phyloP scores from a whole-genome alignment of 495 filamentous ascomycete species.

The Xylaria palmicola region DNA sequence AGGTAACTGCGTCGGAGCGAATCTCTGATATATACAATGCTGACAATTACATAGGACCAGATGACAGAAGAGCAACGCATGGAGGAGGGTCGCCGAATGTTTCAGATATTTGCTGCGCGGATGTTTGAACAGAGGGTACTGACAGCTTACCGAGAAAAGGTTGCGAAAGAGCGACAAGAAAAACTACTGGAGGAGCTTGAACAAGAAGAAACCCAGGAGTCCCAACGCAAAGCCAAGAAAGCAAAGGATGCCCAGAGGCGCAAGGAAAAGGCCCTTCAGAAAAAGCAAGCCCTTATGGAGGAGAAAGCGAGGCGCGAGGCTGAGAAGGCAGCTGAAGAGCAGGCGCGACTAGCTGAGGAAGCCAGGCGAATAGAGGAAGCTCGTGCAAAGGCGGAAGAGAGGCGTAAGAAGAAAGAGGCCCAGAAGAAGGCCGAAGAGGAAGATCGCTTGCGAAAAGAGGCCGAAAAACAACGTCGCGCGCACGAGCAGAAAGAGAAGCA shows the following conservation, averaged over 20 bases:
- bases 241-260: conserved; percentile 89
- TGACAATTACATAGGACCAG: conserved; percentile 64
- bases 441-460: conserved; percentile 75
- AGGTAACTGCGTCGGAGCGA: conserved; percentile 54
- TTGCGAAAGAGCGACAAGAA: conserved; percentile 85
- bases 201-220: conserved; percentile 72
- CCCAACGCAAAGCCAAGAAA: conserved; percentile 85
- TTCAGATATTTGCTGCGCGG: conserved; percentile 97
- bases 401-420: conserved; percentile 87
- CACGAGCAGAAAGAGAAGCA: conserved; percentile 84
- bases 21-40: conserved; percentile 1
- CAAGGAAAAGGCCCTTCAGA: conserved; percentile 82
- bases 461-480: conserved; percentile 70
- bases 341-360: conserved; percentile 70
- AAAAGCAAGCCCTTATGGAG: conserved; percentile 84
- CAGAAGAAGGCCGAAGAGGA: conserved; percentile 88
- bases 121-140: conserved; percentile 99
- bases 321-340: conserved; percentile 89
- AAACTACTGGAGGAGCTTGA: conserved; percentile 90
- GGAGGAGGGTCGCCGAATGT: conserved; percentile 98
- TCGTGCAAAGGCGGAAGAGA: conserved; percentile 78
- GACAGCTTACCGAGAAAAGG: conserved; percentile 95
- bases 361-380: conserved; percentile 79
- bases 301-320: conserved; percentile 84
- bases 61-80: conserved; percentile 99